Base-by-base conservation (phyloP, 768 basidiomycete genomes). In the Phlegmacium glaucopus region DNA sequence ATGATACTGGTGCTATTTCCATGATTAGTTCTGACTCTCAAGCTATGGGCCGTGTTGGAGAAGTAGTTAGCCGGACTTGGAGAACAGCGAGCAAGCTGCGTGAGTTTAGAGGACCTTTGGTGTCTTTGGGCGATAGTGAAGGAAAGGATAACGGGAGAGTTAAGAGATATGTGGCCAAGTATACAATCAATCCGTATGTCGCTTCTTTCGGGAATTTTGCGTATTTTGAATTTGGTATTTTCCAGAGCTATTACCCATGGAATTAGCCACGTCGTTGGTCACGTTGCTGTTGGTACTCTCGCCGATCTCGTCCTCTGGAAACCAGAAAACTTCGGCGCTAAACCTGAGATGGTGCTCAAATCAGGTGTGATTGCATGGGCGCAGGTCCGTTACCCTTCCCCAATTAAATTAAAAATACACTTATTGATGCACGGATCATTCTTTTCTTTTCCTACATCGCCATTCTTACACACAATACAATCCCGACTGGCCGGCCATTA, bases 21-120 rank as follows among this genome's bases (percentile, higher is more conserved):
- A 97, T 98, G 83, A 94, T 97, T 55, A 90, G 87, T 54, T 93
- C 90, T 2, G 96, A 99, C 63, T 87, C 93, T 2, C 96, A 97
- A 65, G 96, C 96, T 0, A 98, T 99, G 96, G 94, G 95, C 9
- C 82, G 95, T 13, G 93, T 99, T 6, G 96, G 92, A 9, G 96
- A 99, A 64, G 95, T 98, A 13, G 71, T 92, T 2, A 80, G 85
- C 38, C 72, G 96, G 44, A 96, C 96, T 0, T 99, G 96, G 96
- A 76, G 94, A 38, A 98, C 96, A 0, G 96, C 96, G 27, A 90
- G 88, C 65, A 99, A 99, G 74, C 86, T 99, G 87, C 78, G 79
- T 46, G 81, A 85, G 39, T 71, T 87, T 51, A 71, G 78, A 22
- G 96, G 96, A 0, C 85, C 92, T 4, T 72, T 97, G 39, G 60